A percentile compares a stretch with the other conserved stretches of the same genome.
These are phyloP conservation scores for Hondaea fermentalgiana DNA, from an alignment of 108 stramenopile species.

Conservation along the genomic window DNA sequence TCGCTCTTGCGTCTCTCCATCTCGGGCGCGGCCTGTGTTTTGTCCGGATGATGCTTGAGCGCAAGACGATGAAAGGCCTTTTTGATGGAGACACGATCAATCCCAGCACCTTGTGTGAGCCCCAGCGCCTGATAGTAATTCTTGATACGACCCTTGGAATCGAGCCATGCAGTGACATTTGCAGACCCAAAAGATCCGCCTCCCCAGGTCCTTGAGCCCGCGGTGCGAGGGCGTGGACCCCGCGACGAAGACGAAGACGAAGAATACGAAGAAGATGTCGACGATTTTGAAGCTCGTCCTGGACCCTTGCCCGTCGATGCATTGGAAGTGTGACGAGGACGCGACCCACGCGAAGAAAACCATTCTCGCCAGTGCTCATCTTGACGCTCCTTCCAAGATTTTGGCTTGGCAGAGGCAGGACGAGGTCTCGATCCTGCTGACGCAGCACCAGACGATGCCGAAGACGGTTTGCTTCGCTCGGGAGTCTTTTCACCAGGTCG, in stretches of 20 bases:
- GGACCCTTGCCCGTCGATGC: background rate
- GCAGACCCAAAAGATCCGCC: background rate
- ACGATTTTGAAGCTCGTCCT: background rate
- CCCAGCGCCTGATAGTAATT: background rate
- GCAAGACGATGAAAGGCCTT: background rate
- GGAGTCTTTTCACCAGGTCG: too few relatives aligned
- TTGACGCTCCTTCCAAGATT: background rate
- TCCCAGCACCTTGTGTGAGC: background rate
- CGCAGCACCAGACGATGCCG: background rate
- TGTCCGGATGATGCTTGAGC: constrained; percentile 7
- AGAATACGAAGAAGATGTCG: background rate
- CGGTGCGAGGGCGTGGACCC: background rate
- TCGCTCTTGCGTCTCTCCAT: background rate
- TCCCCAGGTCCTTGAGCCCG: background rate
- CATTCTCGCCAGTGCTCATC: background rate
- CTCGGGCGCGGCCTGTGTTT: background rate
- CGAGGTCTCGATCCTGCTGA: background rate
- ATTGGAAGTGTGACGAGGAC: background rate
- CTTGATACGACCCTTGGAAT: background rate
- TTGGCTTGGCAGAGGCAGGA: background rate
- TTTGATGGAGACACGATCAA: background rate
- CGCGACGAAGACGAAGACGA: background rate
- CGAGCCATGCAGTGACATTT: background rate
- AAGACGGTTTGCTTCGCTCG: background rate
- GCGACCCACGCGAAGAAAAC: background rate